Conservation (phyloP, 345 rosid genomes). For the Psidium guajava region DNA sequence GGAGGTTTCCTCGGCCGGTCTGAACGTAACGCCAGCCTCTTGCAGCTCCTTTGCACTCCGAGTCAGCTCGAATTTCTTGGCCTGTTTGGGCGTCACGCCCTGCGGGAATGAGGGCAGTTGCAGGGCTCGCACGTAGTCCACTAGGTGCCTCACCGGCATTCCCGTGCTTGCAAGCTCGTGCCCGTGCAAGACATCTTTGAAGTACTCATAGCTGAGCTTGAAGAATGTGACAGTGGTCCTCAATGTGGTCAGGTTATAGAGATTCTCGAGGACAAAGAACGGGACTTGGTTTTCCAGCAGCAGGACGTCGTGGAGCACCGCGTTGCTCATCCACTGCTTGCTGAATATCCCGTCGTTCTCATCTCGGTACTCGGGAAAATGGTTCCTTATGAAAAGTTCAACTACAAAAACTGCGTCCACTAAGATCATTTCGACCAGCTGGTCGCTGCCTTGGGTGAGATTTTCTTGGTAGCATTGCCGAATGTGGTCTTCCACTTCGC, state of each 20-base stretch:
- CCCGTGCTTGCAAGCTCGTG: neutral
- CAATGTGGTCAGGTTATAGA: neutral
- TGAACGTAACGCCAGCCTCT: neutral
- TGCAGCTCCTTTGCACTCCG: neutral
- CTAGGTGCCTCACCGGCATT: neutral
- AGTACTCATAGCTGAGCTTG: neutral
- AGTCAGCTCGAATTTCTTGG: neutral
- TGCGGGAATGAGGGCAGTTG: neutral
- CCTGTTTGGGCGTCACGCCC: neutral
- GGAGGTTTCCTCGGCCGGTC: neutral
- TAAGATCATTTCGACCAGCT: conserved; percentile 19
- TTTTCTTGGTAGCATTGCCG: conserved; percentile 17
- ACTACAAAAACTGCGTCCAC: conserved; percentile 19
- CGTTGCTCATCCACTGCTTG: neutral
- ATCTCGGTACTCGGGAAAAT: neutral
- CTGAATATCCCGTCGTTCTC: conserved; percentile 3
- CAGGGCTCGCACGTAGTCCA: neutral
- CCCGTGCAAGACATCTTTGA: neutral
- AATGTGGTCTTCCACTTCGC: conserved; percentile 5
- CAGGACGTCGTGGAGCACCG: neutral
- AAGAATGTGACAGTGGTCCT: neutral
- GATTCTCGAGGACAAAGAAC: neutral
- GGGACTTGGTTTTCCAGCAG: neutral
- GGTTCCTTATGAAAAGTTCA: conserved; percentile 20
- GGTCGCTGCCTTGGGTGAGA: conserved; percentile 1